These are phyloP conservation scores for Coprinopsis strossmayeri DNA, from an alignment of 768 basidiomycete genomes.

Conservation along the genomic window DNA sequence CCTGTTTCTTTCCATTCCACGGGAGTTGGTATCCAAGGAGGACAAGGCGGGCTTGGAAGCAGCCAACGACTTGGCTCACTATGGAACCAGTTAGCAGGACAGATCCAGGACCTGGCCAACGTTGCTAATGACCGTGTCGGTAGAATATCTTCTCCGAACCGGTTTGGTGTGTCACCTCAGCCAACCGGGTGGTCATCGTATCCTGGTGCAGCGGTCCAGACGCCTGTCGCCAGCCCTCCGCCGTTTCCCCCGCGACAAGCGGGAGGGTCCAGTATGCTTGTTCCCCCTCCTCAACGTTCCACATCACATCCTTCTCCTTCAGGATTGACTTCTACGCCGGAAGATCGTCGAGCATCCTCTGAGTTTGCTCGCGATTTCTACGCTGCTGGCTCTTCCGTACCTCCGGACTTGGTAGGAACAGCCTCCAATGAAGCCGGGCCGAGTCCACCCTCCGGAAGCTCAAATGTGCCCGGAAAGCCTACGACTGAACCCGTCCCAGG, in stretches of 20 bases:
- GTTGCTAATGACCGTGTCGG: not conserved
- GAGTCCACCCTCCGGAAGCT: constrained; percentile 12
- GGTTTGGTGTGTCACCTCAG: not conserved
- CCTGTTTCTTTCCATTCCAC: constrained; percentile 1
- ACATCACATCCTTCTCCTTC: constrained; percentile 2
- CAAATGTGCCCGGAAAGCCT: constrained; percentile 49
- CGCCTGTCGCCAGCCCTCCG: not conserved
- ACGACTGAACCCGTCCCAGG: constrained; percentile 60
- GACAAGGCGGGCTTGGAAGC: no score
- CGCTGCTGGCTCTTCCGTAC: constrained; percentile 34
- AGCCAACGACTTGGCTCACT: not conserved
- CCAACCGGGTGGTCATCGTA: not conserved
- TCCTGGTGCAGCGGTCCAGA: not conserved
- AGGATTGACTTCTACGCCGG: constrained; percentile 14
- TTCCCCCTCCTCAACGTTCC: not conserved
- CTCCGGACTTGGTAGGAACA: constrained; percentile 1
- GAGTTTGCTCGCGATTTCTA: constrained; percentile 66
- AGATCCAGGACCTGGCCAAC: constrained; percentile 4
- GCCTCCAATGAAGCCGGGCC: not conserved
- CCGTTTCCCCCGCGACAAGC: not conserved
- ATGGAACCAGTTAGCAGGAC: constrained; percentile 2
- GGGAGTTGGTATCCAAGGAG: not conserved
- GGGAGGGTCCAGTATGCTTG: not conserved
- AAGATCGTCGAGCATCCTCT: constrained; percentile 22
- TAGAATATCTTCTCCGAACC: not conserved